phyloP scores from a whole-genome alignment of 2,329 filamentous ascomycete species.

The Pyrenochaeta sp. region DNA sequence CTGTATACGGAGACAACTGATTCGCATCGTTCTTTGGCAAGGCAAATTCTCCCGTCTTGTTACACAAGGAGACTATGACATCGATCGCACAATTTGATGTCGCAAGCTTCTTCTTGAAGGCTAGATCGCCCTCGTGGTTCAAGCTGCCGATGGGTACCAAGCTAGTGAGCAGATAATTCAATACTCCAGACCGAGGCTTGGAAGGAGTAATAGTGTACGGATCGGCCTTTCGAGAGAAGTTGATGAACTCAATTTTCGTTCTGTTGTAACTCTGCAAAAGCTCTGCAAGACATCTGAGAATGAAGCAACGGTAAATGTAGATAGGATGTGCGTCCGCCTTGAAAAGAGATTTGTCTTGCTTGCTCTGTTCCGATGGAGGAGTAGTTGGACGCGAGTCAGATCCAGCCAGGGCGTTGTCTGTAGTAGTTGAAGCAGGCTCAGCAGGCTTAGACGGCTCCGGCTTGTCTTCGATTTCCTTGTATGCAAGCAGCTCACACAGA shows the following conservation, averaged over 20 bases:
- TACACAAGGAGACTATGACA: conserved; percentile 84
- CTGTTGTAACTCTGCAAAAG: conserved; percentile 90
- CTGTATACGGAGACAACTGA: conserved; percentile 56
- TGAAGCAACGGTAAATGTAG: conserved; percentile 94
- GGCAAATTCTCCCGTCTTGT: conserved; percentile 82
- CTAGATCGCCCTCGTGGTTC: conserved; percentile 75
- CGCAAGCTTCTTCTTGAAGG: conserved; percentile 82
- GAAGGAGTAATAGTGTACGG: conserved; percentile 85
- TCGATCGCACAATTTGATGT: conserved; percentile 87
- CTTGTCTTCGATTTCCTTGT: conserved; percentile 90
- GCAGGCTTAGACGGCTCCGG: conserved; percentile 58
- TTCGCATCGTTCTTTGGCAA: conserved; percentile 56
- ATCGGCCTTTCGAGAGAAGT: conserved; percentile 92
- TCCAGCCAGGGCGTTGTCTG: conserved; percentile 13
- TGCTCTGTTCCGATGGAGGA: conserved; percentile 24
- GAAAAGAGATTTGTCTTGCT: conserved; percentile 75
- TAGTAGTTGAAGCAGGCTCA: conserved; percentile 51
- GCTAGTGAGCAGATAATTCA: conserved; percentile 91
- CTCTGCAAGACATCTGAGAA: conserved; percentile 90
- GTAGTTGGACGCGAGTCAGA: conserved; percentile 12
- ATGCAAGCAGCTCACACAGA: conserved; percentile 88
- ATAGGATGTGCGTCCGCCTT: conserved; percentile 94
- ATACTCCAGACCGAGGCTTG: conserved; percentile 88
- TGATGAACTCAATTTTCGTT: conserved; percentile 98
- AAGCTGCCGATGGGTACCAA: conserved; percentile 72